A percentile compares a stretch with the other conserved stretches of the same genome.
Evolutionary conservation across 2,329 filamentous ascomycete genomes (phyloP).

Genomic region (Ascomycota sp.): DNA sequence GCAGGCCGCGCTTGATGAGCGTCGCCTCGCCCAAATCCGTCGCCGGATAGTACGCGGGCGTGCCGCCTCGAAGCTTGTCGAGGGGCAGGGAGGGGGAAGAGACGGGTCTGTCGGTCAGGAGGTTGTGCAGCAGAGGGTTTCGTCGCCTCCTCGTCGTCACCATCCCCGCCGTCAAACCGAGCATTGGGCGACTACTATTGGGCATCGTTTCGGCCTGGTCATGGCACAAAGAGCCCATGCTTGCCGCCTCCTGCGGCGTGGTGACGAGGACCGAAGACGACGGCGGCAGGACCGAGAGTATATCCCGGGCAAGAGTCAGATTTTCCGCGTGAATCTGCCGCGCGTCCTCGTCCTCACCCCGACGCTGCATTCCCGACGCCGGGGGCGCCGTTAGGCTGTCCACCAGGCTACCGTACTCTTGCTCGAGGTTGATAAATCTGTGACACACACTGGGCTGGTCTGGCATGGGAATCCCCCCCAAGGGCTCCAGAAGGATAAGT

Average conservation of each 20-base stretch:
- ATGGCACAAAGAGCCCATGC: slow-evolving; percentile 8
- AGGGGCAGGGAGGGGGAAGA: slow-evolving; percentile 79
- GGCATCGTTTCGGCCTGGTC: too few species aligned
- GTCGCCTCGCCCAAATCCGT: slow-evolving; percentile 36
- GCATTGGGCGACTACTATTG: slow-evolving; percentile 25
- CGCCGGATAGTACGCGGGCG: slow-evolving; percentile 11
- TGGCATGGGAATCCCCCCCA: slow-evolving; percentile 63
- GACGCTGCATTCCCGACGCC: slow-evolving; percentile 11
- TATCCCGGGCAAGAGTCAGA: slow-evolving; percentile 47
- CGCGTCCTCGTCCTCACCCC: too few species aligned
- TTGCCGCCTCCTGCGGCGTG: slow-evolving; percentile 63
- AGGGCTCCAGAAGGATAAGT: slow-evolving; percentile 70
- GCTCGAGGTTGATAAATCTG: slow-evolving; percentile 73
- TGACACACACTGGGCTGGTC: slow-evolving; percentile 16
- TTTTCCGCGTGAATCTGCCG: slow-evolving; percentile 46
- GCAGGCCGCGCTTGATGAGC: slow-evolving; percentile 79
- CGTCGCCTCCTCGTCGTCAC: slow-evolving; percentile 33
- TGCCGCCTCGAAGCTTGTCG: slow-evolving; percentile 31
- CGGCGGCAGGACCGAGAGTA: slow-evolving; percentile 57
- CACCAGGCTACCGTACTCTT: slow-evolving; percentile 58
- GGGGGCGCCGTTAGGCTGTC: slow-evolving; percentile 28
- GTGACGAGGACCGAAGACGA: slow-evolving; percentile 79
- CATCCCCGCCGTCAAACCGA: slow-evolving; percentile 25
- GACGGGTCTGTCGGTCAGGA: slow-evolving; percentile 84
- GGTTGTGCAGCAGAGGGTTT: slow-evolving; percentile 87